Evolutionary conservation across 2,329 filamentous ascomycete genomes (phyloP), one percentile per base, ranked within the genome.

Genomic region (Epichloe amarillans): DNA sequence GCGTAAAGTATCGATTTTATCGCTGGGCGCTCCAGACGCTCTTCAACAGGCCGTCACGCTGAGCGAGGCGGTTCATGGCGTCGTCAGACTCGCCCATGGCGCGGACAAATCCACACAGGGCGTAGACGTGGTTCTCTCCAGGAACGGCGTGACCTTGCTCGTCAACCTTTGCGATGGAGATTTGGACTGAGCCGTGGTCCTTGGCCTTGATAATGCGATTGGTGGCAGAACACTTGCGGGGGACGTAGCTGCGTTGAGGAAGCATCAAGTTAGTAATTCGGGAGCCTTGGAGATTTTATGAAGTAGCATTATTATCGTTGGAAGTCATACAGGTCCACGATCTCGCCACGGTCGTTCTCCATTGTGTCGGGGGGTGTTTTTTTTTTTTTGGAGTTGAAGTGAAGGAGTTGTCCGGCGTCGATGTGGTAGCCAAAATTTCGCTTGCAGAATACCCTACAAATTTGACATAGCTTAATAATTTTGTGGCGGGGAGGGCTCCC

Each of bases 151-250:
- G 88, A 72, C 93, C 93, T 78, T 90, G 94, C 84, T 98, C 93
- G 74, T 97, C 91, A 66, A 98, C 93, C 80, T 96, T 97, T 74
- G 85, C 91, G 70, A 98, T 79, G 65, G 85, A 88, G 74, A 98
- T 88, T 77, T 98, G 93, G 65, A 97, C 93, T 58, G 88, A 95
- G 66, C 88, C 91, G 82, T 98, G 93, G 78, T 98, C 93, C 80
- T 97, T 96, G 80, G 93, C 89, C 81, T 96, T 96, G 84, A 98
- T 97, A 82, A 97, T 96, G 77, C 93, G 88, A 88, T 95, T 94
- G 74, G 91, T 95, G 66, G 90, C 90, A 74, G 82, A 88, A 87
- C 91, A 97, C 81, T 96, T 97, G 81, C 91, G 88, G 72, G 89
- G 89, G 80, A 95, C 87, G 84, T 95, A 95, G 73, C 88, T 94